A percentile compares a stretch with the other conserved stretches of the same genome.
These are phyloP conservation scores for Senecio squalidus DNA, from an alignment of 140 eudicot genomes.

Conservation along the genomic window DNA sequence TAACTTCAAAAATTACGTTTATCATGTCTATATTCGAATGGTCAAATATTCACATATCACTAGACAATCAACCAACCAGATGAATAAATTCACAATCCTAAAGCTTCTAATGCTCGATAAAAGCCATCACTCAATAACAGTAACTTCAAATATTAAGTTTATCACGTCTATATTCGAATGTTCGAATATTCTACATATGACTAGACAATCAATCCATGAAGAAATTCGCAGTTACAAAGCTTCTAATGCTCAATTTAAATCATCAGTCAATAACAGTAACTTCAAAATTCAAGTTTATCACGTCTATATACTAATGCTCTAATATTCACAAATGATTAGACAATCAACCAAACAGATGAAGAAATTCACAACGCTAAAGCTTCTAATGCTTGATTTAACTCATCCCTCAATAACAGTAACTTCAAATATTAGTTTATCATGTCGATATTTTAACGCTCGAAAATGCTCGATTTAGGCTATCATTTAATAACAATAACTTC, in stretches of 20 bases:
- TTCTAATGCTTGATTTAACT: not conserved
- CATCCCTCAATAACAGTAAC: not conserved
- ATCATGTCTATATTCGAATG: not conserved
- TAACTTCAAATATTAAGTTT: not conserved
- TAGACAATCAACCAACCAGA: not conserved
- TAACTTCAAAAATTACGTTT: not conserved
- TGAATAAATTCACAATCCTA: too few relatives aligned
- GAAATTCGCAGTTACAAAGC: not conserved
- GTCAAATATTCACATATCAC: not conserved
- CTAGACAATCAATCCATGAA: not conserved
- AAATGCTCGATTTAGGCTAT: slow-evolving; percentile 10
- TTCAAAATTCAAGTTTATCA: not conserved
- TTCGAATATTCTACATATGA: too few relatives aligned
- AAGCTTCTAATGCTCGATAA: not conserved
- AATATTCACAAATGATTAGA: too few relatives aligned
- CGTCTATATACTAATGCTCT: not conserved
- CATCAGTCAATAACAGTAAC: not conserved
- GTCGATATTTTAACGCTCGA: too few relatives aligned
- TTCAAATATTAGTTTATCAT: not conserved
- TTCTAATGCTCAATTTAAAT: not conserved
- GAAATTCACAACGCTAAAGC: too few relatives aligned
- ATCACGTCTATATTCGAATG: too few relatives aligned
- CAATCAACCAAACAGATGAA: not conserved
- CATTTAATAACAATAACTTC: not conserved
- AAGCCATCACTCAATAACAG: not conserved